phyloP scores from a whole-genome alignment of 371 early-diverging fungal species.

The Mucor plumbeus region DNA sequence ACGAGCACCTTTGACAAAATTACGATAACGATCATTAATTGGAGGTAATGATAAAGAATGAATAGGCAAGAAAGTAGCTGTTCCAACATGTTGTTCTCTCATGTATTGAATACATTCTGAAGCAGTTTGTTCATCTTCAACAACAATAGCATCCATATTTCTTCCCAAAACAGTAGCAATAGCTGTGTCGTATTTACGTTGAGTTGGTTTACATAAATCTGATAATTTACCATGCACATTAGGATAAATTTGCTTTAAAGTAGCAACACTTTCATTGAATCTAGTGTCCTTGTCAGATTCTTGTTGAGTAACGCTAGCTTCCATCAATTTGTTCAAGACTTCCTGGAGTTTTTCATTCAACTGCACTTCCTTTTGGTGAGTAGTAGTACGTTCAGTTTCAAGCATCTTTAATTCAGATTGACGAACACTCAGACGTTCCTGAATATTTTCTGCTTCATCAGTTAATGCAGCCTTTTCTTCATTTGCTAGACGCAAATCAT shows the following conservation, averaged over 20 bases:
- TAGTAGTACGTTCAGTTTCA: slow-evolving; percentile 49
- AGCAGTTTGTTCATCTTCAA: slow-evolving; percentile 78
- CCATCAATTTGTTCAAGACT: slow-evolving; percentile 72
- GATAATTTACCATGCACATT: slow-evolving; percentile 90
- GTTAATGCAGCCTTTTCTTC: slow-evolving; percentile 35
- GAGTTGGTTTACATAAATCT: slow-evolving; percentile 92
- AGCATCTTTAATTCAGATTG: slow-evolving; percentile 43
- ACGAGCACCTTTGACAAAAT: slow-evolving; percentile 75
- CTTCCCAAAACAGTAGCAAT: slow-evolving; percentile 80
- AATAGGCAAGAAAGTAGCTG: slow-evolving; percentile 95
- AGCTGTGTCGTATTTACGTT: slow-evolving; percentile 91
- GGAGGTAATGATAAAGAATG: slow-evolving; percentile 76
- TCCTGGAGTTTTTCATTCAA: slow-evolving; percentile 84
- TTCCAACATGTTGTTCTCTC: slow-evolving; percentile 92
- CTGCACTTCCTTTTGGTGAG: slow-evolving; percentile 66
- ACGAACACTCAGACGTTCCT: slow-evolving; percentile 38
- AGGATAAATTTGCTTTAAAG: slow-evolving; percentile 84
- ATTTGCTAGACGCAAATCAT: slow-evolving; percentile 34
- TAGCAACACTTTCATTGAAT: slow-evolving; percentile 76
- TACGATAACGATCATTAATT: slow-evolving; percentile 83
- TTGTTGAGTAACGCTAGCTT: slow-evolving; percentile 81
- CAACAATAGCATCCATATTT: slow-evolving; percentile 82
- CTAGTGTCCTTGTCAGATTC: slow-evolving; percentile 81
- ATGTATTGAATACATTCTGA: slow-evolving; percentile 89
- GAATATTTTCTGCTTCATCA: slow-evolving; percentile 28